Conservation (phyloP, 2,329 filamentous ascomycete genomes). For the Talaromyces sp. region DNA sequence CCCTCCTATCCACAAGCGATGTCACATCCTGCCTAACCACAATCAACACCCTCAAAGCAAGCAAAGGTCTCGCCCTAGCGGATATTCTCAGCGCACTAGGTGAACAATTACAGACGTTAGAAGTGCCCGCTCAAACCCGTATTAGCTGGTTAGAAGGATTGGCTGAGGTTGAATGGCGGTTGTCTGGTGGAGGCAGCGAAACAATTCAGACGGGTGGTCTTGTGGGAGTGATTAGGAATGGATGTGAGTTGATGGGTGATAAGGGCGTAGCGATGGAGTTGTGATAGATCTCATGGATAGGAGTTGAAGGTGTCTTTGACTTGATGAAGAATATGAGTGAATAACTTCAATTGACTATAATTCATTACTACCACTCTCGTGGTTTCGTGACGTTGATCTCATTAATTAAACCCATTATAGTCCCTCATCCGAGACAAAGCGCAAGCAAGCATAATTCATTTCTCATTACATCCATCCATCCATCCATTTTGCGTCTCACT, state of each 20-base stretch:
- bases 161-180: conserved; percentile 85
- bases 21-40: conserved; percentile 84
- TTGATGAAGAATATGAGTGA: background rate
- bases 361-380: too few species aligned
- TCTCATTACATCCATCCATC: background rate
- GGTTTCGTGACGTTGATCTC: too few species aligned
- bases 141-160: conserved; percentile 87
- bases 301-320: background rate
- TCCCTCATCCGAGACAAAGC: background rate
- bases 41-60: conserved; percentile 78
- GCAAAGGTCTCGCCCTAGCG: conserved; percentile 81
- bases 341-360: too few species aligned
- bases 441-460: background rate
- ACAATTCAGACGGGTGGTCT: conserved; percentile 85
- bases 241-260: conserved; percentile 67
- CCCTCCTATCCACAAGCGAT: conserved; percentile 76
- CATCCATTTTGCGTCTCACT: too few species aligned
- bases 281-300: background rate
- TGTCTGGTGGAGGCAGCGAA: conserved; percentile 84
- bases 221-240: conserved; percentile 80
- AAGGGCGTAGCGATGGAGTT: conserved; percentile 21
- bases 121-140: conserved; percentile 80
- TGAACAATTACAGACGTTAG: conserved; percentile 74
- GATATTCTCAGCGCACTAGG: conserved; percentile 86
- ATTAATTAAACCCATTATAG: too few species aligned